phyloP scores from a whole-genome alignment of 371 early-diverging fungal genomes.

The Mortierella sp. region DNA sequence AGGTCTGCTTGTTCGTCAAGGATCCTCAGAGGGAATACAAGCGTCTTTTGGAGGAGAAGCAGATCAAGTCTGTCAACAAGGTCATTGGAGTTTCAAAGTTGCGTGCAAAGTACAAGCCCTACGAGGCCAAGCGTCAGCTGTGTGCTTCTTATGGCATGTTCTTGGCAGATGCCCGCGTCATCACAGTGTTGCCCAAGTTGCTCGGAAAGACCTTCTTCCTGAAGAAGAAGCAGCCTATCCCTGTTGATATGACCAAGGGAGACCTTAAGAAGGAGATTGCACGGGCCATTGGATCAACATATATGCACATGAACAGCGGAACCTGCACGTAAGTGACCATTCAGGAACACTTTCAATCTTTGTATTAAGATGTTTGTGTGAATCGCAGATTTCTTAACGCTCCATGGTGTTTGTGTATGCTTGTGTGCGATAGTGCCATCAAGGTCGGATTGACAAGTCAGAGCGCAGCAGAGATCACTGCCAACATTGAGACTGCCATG shows the following conservation, averaged over 20 bases:
- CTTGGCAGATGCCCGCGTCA: slow-evolving; percentile 84
- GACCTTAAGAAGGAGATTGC: slow-evolving; percentile 79
- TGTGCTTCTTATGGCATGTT: slow-evolving; percentile 84
- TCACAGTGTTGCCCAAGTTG: slow-evolving; percentile 79
- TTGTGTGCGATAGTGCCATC: no score
- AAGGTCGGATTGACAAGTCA: slow-evolving; percentile 76
- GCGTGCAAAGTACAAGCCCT: slow-evolving; percentile 76
- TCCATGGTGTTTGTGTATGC: no score
- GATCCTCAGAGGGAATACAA: slow-evolving; percentile 84
- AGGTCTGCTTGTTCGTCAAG: slow-evolving; percentile 88
- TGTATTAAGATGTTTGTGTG: slow-evolving; percentile 5
- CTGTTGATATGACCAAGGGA: slow-evolving; percentile 75
- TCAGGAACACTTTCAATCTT: background rate
- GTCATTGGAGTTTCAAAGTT: slow-evolving; percentile 87
- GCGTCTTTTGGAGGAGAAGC: slow-evolving; percentile 71
- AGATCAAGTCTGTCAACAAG: slow-evolving; percentile 70
- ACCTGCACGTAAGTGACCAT: slow-evolving; percentile 67
- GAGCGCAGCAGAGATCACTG: slow-evolving; percentile 71
- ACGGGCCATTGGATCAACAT: slow-evolving; percentile 80
- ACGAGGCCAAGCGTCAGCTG: slow-evolving; percentile 82
- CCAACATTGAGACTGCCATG: slow-evolving; percentile 79
- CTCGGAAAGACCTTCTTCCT: slow-evolving; percentile 89
- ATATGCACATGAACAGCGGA: slow-evolving; percentile 78
- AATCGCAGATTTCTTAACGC: background rate
- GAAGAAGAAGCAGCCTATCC: slow-evolving; percentile 90